Evolutionary conservation across 192 early-diverging fungal species (phyloP), one percentile per base, ranked within the genome.

Genomic region (Coemansia sp.): DNA sequence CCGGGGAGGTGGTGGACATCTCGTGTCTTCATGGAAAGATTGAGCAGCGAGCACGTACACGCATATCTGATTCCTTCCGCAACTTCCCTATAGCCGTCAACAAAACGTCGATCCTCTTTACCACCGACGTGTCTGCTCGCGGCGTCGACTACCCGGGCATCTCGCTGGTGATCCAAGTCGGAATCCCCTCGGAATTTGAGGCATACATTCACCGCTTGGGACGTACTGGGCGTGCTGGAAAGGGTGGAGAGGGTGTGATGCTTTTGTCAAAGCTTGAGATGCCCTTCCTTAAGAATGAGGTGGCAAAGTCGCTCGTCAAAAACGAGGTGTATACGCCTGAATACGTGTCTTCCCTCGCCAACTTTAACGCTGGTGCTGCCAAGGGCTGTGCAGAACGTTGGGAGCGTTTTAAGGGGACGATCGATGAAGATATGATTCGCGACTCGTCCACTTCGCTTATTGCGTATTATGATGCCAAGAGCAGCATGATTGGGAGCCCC

Each of bases 141-240:
- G 97, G 97, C 48, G 93, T 99, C 30, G 97, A 99, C 77, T 98
- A 97, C 64, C 96, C 96, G 15, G 89, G 90, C 73, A 96, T 99
- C 6, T 89, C 88, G 0, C 84, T 96, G 55, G 95, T 99, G 21
- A 66, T 99, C 44, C 95, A 98, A 77, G 72, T 95, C 38, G 97
- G 95, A 63, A 82, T 93, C 0, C 93, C 97, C 24, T 85, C 89
- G 8, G 84, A 88, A 36, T 71, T 86, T 35, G 94, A 96, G 68
- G 90, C 94, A 68, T 99, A 99, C 62, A 92, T 99, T 55, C 97
- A 99, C 81, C 91, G 97, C 48, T 81, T 99, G 52, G 97, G 97
- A 6, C 90, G 97, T 68, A 98, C 97, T 16, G 97, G 96, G 39
- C 93, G 97, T 63, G 97, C 97, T 23, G 95, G 95, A 62, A 92